Conservation (phyloP, 768 basidiomycete species). For the Mrakia gelida region DNA sequence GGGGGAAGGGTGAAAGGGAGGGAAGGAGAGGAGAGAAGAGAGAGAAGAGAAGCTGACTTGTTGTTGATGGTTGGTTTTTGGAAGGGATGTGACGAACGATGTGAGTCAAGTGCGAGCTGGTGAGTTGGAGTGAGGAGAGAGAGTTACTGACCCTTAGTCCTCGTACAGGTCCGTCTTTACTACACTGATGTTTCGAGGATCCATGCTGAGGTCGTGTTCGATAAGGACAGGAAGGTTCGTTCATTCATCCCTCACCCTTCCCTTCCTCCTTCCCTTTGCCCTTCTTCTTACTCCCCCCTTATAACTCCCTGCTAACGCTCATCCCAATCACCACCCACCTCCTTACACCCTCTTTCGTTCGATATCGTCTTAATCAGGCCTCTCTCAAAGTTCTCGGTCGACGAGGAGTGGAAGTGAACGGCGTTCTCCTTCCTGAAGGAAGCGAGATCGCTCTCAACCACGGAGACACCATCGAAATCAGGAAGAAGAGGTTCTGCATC, state of each 20-base stretch:
- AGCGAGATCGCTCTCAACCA: conserved; percentile 9
- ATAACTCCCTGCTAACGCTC: neutral
- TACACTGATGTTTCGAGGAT: conserved; percentile 31
- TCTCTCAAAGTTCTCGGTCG: conserved; percentile 23
- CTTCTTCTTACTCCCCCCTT: neutral
- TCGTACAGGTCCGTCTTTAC: conserved; percentile 29
- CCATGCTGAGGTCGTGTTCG: conserved; percentile 25
- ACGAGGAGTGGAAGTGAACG: conserved; percentile 29
- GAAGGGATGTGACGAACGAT: conserved; percentile 26
- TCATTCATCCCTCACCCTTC: neutral
- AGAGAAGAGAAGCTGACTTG: neutral
- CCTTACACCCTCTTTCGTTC: neutral
- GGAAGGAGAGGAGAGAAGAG: neutral
- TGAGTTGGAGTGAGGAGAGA: too few relatives aligned
- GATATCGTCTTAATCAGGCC: neutral
- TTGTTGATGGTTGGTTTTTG: neutral
- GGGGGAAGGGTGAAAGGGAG: neutral
- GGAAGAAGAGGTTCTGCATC: conserved; percentile 31
- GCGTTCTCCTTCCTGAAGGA: neutral
- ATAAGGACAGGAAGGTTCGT: conserved; percentile 21
- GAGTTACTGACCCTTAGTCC: too few relatives aligned
- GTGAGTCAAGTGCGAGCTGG: neutral
- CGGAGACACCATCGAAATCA: conserved; percentile 30
- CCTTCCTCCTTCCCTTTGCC: neutral
- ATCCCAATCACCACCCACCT: too few relatives aligned